Evolutionary conservation across 2,329 filamentous ascomycete species (phyloP).

Genomic region (Fusarium falciforme): DNA sequence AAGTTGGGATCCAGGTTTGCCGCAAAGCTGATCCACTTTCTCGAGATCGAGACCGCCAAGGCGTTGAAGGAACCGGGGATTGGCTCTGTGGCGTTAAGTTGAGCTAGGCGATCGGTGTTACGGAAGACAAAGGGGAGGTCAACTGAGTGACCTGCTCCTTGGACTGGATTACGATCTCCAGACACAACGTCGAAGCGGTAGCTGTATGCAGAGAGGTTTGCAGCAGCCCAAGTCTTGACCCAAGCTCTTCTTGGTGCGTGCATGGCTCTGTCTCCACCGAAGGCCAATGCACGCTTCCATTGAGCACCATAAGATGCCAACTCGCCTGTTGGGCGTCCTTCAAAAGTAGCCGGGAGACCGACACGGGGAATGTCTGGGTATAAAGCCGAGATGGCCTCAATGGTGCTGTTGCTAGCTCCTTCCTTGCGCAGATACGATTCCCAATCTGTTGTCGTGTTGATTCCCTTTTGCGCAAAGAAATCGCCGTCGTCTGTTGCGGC

Average conservation of each 20-base stretch:
- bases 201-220: conserved; percentile 14
- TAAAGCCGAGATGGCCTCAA: conserved; percentile 10
- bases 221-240: conserved; percentile 15
- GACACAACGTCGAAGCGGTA: conserved; percentile 30
- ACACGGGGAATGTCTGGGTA: conserved; percentile 25
- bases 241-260: conserved; percentile 23
- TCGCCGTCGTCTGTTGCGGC: conserved; percentile 17
- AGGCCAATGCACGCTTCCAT: conserved; percentile 27
- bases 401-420: conserved; percentile 5
- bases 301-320: conserved; percentile 17
- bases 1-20: conserved; percentile 17
- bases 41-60: conserved; percentile 12
- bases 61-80: conserved; percentile 1
- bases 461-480: conserved; percentile 17
- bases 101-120: conserved; percentile 1
- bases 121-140: conserved; percentile 26
- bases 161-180: conserved; percentile 9
- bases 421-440: conserved; percentile 16
- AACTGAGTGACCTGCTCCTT: conserved; percentile 21
- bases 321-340: conserved; percentile 1
- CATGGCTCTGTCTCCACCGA: conserved; percentile 28
- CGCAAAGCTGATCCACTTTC: conserved; percentile 30
- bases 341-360: conserved; percentile 9
- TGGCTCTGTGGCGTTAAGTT: conserved; percentile 11
- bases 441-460: conserved; percentile 27